Conservation (phyloP, 495 filamentous ascomycete genomes). For the Penicillium argentinense region DNA sequence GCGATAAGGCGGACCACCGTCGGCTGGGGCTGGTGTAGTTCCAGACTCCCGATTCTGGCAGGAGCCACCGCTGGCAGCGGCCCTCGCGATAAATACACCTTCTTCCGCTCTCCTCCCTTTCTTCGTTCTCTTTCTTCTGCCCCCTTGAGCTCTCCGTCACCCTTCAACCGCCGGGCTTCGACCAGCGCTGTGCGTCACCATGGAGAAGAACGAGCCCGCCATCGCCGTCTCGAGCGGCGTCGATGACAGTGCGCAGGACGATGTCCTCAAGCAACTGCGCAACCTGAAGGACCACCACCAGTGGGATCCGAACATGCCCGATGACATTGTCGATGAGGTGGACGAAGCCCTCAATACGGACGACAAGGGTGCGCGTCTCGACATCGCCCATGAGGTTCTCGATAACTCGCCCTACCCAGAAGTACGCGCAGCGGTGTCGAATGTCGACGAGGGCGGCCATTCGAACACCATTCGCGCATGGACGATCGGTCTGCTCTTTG, state of each 20-base stretch:
- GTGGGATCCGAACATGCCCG: conserved; percentile 68
- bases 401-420: conserved; percentile 73
- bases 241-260: conserved; percentile 47
- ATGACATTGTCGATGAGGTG: conserved; percentile 60
- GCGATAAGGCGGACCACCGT: conserved; percentile 22
- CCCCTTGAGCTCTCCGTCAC: conserved; percentile 12
- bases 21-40: no score
- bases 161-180: no score
- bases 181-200: conserved; percentile 10
- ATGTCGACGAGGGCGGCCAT: conserved; percentile 65
- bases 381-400: conserved; percentile 56
- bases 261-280: conserved; percentile 34
- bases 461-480: conserved; percentile 72
- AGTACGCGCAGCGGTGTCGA: conserved; percentile 42
- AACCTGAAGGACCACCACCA: conserved; percentile 59
- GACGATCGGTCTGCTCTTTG: conserved; percentile 66
- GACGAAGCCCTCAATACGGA: conserved; percentile 56
- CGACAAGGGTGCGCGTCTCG: conserved; percentile 52
- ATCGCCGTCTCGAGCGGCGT: conserved; percentile 21
- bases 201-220: conserved; percentile 32
- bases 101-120: not conserved
- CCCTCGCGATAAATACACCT: no score
- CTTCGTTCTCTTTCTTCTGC: conserved; percentile 42
- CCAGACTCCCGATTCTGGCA: no score
- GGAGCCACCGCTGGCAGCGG: no score